Base-by-base conservation (phyloP, 139 green algal genomes). In the Chlorella vulgaris region DNA sequence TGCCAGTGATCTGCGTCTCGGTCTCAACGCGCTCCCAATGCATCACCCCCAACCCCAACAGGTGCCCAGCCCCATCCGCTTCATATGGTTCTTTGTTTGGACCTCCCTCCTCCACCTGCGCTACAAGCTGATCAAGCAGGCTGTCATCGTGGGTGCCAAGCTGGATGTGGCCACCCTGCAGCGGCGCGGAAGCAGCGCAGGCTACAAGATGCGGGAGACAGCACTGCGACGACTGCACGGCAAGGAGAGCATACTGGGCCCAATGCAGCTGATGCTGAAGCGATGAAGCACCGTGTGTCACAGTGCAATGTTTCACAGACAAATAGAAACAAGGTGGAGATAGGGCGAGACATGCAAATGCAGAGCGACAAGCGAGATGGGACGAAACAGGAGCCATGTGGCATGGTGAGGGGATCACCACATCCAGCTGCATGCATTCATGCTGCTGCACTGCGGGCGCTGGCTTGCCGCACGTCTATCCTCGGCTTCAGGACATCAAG, bases 401-500 rank as follows among this genome's bases (percentile, higher is more conserved):
- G n/a, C n/a, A n/a, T n/a, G n/a, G n/a, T n/a, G n/a, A n/a, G n/a
- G n/a, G n/a, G n/a, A n/a, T n/a, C n/a, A n/a, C n/a, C n/a, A n/a
- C n/a, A n/a, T n/a, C n/a, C n/a, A n/a, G n/a, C n/a, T n/a, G n/a
- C n/a, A 28, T 65, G 55, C 15, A 10, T 55, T 55, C 22, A 65
- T 21, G 22, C 55, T 31, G 55, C 21, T 28, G 5, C 5, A 8
- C 55, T 65, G 55, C 55, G 55, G 5, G 55, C 15, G 15, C 18
- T 28, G 18, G 8, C 18, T n/a, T 81, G 58, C 60, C 60, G 74
- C 36, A 29, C 36, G 4, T 71, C 60, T 40, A 71, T 58, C 5
- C 19, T 42, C 38, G 51, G 63, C 62, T 88, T 61, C 53, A 96
- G 78, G 28, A 86, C 73, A 7, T 77, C 78, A 68, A 96, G 78